phyloP scores from a whole-genome alignment of 805 yeast genomes.

The Candida vartiovaarae region DNA sequence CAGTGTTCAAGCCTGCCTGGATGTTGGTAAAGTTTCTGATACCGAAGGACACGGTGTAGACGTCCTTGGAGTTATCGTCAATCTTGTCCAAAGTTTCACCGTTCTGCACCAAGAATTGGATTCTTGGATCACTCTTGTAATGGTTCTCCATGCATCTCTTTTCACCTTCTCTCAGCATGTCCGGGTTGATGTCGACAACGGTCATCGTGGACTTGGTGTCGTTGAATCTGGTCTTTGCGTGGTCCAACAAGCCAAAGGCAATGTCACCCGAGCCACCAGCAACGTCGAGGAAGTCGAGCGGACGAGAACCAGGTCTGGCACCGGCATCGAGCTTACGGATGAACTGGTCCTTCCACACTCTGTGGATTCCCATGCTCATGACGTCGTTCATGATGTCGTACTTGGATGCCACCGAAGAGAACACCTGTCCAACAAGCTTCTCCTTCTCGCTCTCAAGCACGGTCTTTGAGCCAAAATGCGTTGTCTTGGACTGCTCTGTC shows the following conservation, averaged over 20 bases:
- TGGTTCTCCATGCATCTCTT: slow-evolving; percentile 60
- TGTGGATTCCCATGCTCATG: slow-evolving; percentile 92
- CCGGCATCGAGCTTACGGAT: slow-evolving; percentile 89
- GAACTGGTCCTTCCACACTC: slow-evolving; percentile 92
- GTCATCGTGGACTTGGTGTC: slow-evolving; percentile 79
- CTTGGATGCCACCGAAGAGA: slow-evolving; percentile 88
- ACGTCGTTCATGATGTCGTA: slow-evolving; percentile 98
- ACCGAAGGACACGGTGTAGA: slow-evolving; percentile 95
- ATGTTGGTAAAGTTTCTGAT: slow-evolving; percentile 94
- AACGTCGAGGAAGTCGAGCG: slow-evolving; percentile 85
- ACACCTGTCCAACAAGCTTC: slow-evolving; percentile 75
- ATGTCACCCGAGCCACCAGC: slow-evolving; percentile 99
- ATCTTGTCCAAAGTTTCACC: slow-evolving; percentile 86
- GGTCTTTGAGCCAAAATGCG: slow-evolving; percentile 89
- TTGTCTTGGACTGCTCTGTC: slow-evolving; percentile 35
- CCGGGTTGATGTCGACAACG: slow-evolving; percentile 90
- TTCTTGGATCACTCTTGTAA: slow-evolving; percentile 45
- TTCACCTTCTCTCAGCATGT: slow-evolving; percentile 92
- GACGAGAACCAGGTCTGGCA: slow-evolving; percentile 77
- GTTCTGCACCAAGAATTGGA: slow-evolving; percentile 80
- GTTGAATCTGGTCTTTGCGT: slow-evolving; percentile 71
- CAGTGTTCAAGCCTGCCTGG: slow-evolving; percentile 91
- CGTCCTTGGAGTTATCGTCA: slow-evolving; percentile 82
- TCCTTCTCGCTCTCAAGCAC: slow-evolving; percentile 79
- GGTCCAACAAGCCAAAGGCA: slow-evolving; percentile 90